Evolutionary conservation across 164 flowering plant genomes (phyloP), one percentile per base, ranked within the genome.

Genomic region (Vitis amurensis): DNA sequence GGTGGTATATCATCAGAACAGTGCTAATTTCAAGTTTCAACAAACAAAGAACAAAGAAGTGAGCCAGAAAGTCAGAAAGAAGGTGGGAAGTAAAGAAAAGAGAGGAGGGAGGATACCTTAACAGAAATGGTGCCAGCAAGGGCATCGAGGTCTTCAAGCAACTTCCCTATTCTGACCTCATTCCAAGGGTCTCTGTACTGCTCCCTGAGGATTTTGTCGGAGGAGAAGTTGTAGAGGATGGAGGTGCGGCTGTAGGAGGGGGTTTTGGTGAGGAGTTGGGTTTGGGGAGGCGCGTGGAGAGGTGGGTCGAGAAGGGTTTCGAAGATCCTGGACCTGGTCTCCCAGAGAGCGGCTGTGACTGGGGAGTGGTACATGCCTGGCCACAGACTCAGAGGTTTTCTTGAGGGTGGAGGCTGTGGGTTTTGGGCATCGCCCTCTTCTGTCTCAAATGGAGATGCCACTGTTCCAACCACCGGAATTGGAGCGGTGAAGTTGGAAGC

Each of bases 301-400:
- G 89, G 85, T 11, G 88, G 88, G 75, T 91, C 94, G 31, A 88
- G 81, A 5, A 89, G 83, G 17, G 75, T 77, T 77, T 94, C 98
- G 59, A 89, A 92, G 27, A 87, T 94, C 53, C 71, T 79, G 1
- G 97, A 87, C 77, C 95, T 84, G 1, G 97, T 89, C 72, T 92
- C 97, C 99, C 97, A 92, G 15, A 94, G 74, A 15, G 99, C 99
- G 64, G 72, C 86, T 9, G 99, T 94, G 4, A 94, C 97, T 23
- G 99, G 99, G 0, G 97, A 92, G 70, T 92, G 92, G 77, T 92
- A 94, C 93, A 90, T 90, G 13, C 99, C 97, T 1, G 99, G 99
- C 99, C 97, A 94, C 11, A 94, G 63, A 64, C 88, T 87, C 10
- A 94, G 74, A 12, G 95, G 97, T 73, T 89, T 91, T 64, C 92